phyloP scores from a whole-genome alignment of 768 basidiomycete genomes.

The Leccinum subtestaceum region DNA sequence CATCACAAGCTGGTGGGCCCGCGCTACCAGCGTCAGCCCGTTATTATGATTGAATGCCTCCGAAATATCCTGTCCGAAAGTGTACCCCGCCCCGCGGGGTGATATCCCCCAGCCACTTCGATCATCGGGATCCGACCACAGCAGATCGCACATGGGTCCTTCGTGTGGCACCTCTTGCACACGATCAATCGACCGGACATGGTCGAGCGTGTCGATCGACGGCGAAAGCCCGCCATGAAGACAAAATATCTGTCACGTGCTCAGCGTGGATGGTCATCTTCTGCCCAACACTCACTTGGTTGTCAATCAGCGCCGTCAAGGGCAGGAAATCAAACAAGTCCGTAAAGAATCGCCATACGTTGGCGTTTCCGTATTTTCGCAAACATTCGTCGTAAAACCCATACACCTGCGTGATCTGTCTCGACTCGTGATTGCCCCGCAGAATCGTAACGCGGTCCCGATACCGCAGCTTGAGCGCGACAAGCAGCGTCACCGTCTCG shows the following conservation, averaged over 20 bases:
- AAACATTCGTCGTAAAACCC: slow-evolving; percentile 99
- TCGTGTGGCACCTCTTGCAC: slow-evolving; percentile 99
- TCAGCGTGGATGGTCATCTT: slow-evolving; percentile 9
- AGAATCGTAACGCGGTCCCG: slow-evolving; percentile 97
- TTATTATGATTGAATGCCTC: slow-evolving; percentile 99
- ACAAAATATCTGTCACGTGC: slow-evolving; percentile 82
- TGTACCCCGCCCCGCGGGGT: slow-evolving; percentile 97
- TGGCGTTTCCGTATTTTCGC: slow-evolving; percentile 99
- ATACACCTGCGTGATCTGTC: slow-evolving; percentile 99
- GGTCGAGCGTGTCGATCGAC: slow-evolving; percentile 99
- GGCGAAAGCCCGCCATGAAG: slow-evolving; percentile 96
- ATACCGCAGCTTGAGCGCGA: slow-evolving; percentile 96
- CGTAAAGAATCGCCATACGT: slow-evolving; percentile 99
- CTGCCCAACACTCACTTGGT: slow-evolving; percentile 72
- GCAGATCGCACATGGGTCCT: slow-evolving; percentile 98
- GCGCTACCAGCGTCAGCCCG: slow-evolving; percentile 90
- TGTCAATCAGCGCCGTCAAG: slow-evolving; percentile 95
- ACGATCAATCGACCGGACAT: slow-evolving; percentile 97
- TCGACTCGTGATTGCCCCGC: slow-evolving; percentile 97
- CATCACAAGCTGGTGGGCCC: slow-evolving; percentile 95
- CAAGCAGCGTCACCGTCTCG: slow-evolving; percentile 96
- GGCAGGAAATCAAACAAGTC: slow-evolving; percentile 98
- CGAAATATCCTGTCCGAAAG: slow-evolving; percentile 98
- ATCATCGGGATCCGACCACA: slow-evolving; percentile 99
- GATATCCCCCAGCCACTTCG: slow-evolving; percentile 99